These are phyloP conservation scores for Colletotrichum lini DNA, from an alignment of 2,329 filamentous ascomycete genomes.

Conservation along the genomic window DNA sequence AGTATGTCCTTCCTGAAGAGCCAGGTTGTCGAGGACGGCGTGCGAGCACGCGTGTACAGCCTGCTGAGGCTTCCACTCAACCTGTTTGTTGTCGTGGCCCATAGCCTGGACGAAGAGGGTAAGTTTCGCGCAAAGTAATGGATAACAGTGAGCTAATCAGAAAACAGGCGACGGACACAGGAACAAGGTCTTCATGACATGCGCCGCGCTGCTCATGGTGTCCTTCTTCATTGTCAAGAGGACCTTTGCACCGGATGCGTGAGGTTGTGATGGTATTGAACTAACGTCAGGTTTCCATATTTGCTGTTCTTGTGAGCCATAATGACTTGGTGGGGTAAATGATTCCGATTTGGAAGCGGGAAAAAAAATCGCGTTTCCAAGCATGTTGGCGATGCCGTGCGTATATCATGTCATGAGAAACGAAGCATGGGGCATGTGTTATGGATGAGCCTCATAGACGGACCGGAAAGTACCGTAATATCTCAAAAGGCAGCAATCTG, in stretches of 20 bases:
- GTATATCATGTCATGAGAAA: background rate
- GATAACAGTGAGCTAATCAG: background rate
- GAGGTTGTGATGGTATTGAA: background rate
- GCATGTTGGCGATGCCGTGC: background rate
- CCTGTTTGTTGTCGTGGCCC: slow-evolving; percentile 64
- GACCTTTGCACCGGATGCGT: slow-evolving; percentile 30
- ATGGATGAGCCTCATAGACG: background rate
- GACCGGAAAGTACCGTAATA: slow-evolving; percentile 34
- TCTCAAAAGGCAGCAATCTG: slow-evolving; percentile 12
- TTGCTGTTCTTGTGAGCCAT: too few species aligned
- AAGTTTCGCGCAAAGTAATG: background rate
- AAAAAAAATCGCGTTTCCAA: background rate
- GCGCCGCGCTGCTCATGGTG: slow-evolving; percentile 40
- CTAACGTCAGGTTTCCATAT: too few species aligned
- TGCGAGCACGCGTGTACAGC: slow-evolving; percentile 69
- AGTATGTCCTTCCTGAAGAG: slow-evolving; percentile 69
- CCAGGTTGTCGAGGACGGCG: slow-evolving; percentile 65
- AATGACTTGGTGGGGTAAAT: background rate
- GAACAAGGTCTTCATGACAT: slow-evolving; percentile 48
- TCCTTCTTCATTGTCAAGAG: slow-evolving; percentile 44
- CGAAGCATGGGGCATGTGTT: background rate
- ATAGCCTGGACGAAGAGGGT: slow-evolving; percentile 62
- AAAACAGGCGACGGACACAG: slow-evolving; percentile 48
- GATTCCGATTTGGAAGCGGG: too few species aligned
- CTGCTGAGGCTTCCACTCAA: slow-evolving; percentile 71